Evolutionary conservation across 73 alveolate genomes (phyloP), one percentile per base, ranked within the genome.

Genomic region (Strombidium stylifer): DNA sequence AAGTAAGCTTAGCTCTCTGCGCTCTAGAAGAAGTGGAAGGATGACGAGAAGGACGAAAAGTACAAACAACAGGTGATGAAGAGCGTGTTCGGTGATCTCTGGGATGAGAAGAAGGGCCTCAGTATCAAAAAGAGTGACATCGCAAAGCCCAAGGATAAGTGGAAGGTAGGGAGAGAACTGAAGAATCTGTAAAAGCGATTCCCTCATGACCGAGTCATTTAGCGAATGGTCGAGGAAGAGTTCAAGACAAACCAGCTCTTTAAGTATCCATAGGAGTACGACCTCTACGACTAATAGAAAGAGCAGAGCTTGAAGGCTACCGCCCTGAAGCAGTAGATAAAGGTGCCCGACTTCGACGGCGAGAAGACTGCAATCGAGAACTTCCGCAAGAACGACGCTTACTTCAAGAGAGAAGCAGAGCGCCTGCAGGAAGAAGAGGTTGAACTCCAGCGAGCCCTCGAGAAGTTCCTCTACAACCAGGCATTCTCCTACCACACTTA

Each of bases 181-280:
- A 25, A 78, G 21, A 75, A 89, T 14, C 77, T 94, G 26, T 52
- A 81, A 78, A 75, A 86, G 66, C 50, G 81, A 79, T 94, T 88
- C 81, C 90, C 96, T 34, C 92, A 92, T 74, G 99, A 94, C 81
- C 85, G 78, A 42, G 92, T 94, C 3, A 75, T 94, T 27, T 57
- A 94, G 68, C 89, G 79, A 68, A 85, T 94, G 97, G 78, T 94
- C 57, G 73, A 82, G 69, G 86, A 85, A 45, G 99, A 94, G 73
- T 89, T 91, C 73, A 81, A 86, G 65, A 96, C 92, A 44, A 92
- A 90, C 65, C 76, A 90, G 69, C 75, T 86, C 15, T 94, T 94
- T 54, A 89, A 86, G 74, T 87, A 77, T 60, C 99, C 99, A 5
- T 94, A 88, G 66, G 99, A 94, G 69, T 94, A 94, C 74, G 99